Conservation (phyloP, 306 rosid genomes). For the Canavalia ensiformis region DNA sequence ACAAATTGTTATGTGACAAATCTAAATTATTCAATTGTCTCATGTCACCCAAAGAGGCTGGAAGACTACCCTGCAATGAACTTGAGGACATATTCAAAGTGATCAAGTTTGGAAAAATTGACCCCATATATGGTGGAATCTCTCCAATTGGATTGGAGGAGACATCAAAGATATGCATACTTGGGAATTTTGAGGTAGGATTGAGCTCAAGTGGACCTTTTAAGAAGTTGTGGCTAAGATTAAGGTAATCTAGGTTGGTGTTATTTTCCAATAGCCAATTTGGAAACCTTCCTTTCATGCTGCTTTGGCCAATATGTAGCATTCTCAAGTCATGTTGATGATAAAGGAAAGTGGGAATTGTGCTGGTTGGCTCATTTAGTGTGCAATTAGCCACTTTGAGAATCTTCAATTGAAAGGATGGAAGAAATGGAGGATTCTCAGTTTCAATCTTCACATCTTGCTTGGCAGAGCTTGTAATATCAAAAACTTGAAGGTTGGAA, state of each 20-base stretch:
- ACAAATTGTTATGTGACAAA: conserved; percentile 37
- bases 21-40: conserved; percentile 1
- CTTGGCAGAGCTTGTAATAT: not conserved
- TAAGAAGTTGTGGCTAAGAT: conserved; percentile 3
- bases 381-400: not conserved
- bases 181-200: not conserved
- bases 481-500: conserved; percentile 28
- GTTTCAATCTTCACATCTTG: conserved; percentile 38
- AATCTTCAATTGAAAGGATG: conserved; percentile 36
- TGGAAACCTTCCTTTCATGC: conserved; percentile 33
- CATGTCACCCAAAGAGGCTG: conserved; percentile 22
- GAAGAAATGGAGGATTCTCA: conserved; percentile 31
- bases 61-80: conserved; percentile 20
- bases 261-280: conserved; percentile 43
- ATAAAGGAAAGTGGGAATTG: conserved; percentile 36
- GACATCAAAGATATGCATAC: not conserved
- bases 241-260: not conserved
- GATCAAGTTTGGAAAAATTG: conserved; percentile 10
- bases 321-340: conserved; percentile 16
- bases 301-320: not conserved
- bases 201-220: conserved; percentile 2
- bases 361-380: not conserved
- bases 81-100: conserved; percentile 7
- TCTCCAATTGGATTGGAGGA: conserved; percentile 31
- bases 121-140: conserved; percentile 22